A percentile compares a stretch with the other conserved stretches of the same genome.
Conservation (phyloP, 306 rosid species). For the Phaseolus lunatus region DNA sequence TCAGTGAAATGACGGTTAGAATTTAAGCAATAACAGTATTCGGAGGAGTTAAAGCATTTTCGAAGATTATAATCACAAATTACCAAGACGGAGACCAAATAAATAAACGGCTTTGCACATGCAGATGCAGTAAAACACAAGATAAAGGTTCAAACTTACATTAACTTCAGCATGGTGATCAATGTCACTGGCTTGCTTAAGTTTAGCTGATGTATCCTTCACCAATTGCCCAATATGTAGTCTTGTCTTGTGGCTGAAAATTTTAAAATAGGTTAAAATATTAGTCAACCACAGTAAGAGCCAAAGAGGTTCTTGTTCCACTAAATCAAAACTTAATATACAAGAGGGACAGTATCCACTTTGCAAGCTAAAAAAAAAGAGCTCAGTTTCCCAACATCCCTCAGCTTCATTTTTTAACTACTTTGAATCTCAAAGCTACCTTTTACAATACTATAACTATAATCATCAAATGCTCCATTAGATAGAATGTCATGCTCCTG, state of each 20-base stretch:
- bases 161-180: conserved; percentile 83
- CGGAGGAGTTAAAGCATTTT: conserved; percentile 5
- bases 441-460: neutral
- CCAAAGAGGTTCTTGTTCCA: neutral
- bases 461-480: neutral
- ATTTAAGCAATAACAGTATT: neutral
- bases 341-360: neutral
- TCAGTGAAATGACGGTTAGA: neutral
- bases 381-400: conserved; percentile 17
- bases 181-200: conserved; percentile 93
- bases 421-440: conserved; percentile 26
- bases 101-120: conserved; percentile 20
- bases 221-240: conserved; percentile 94
- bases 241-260: conserved; percentile 93
- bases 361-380: neutral
- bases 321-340: conserved; percentile 10
- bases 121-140: conserved; percentile 8
- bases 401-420: neutral
- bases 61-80: conserved; percentile 29
- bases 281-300: neutral
- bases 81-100: conserved; percentile 13
- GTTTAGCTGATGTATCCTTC: conserved; percentile 93
- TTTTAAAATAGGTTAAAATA: conserved; percentile 1
- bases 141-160: conserved; percentile 59
- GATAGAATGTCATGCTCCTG: conserved; percentile 8